Evolutionary conservation across 305 asterid genomes (phyloP), one percentile per base, ranked within the genome.

Genomic region (Euphrasia arctica): DNA sequence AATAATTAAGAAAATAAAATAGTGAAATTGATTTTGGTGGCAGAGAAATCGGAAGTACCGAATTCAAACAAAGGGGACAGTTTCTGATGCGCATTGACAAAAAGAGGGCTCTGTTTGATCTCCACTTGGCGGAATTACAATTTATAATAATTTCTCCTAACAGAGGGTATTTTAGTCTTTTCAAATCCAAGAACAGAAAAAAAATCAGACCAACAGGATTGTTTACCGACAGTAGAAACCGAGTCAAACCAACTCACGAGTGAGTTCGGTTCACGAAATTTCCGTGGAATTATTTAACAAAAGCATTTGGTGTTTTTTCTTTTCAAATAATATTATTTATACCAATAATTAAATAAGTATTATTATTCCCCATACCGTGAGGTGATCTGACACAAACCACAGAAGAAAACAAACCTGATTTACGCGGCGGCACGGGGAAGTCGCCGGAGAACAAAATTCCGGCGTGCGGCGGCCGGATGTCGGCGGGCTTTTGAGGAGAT

Each of bases 361-460:
- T 22, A 52, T 1, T 22, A 52, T 22, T 52, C 12, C 13, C 27
- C 12, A 43, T 9, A 9, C n/a, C 49, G 27, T 25, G 27, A 25
- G 27, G 65, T 54, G 54, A 59, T 25, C 25, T 42, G 15, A 13
- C 32, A 42, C 3, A 10, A 52, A 22, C 6, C 12, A 10, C n/a
- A 3, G 2, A 0, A 45, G 63, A 67, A 56, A 57, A 70, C 78
- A 51, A 70, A 89, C 95, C 94, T 82, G 81, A 10, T 69, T 64
- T 31, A 32, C 78, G 70, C 47, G 83, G 75, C 78, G 77, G 13
- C 49, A 41, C 32, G 95, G 98, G 50, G 98, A 89, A 3, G 74
- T 74, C 27, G 80, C 77, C 83, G 96, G 95, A 34, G 98, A 75
- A 9, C 66, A 59, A 32, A 83, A 81, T 0, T 73, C 91, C 68